These are phyloP conservation scores for Candida verbasci DNA, from an alignment of 805 yeast genomes.

Conservation along the genomic window DNA sequence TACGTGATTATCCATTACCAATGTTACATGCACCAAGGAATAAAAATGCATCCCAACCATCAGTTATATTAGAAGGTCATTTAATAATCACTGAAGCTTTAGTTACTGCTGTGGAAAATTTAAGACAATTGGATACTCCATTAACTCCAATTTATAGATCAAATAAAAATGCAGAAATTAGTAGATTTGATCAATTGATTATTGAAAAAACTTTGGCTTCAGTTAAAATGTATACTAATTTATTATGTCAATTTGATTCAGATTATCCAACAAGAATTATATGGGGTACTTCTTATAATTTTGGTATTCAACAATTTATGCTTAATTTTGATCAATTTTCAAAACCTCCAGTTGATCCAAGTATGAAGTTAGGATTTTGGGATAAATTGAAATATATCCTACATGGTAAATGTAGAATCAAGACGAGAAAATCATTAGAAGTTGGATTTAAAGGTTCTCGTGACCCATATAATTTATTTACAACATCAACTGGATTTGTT, in stretches of 20 bases:
- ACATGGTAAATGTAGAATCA: conserved; percentile 64
- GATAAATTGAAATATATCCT: conserved; percentile 74
- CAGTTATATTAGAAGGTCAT: conserved; percentile 50
- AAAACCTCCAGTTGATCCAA: conserved; percentile 86
- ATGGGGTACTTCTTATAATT: conserved; percentile 84
- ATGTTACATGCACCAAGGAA: conserved; percentile 63
- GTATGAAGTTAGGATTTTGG: conserved; percentile 86
- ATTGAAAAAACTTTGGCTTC: conserved; percentile 76
- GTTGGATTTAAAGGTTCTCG: conserved; percentile 69
- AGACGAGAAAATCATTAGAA: conserved; percentile 45
- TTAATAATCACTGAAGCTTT: conserved; percentile 66
- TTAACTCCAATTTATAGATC: conserved; percentile 7
- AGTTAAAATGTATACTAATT: conserved; percentile 64
- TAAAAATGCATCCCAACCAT: conserved; percentile 14
- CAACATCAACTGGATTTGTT: conserved; percentile 69
- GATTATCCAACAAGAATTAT: conserved; percentile 58
- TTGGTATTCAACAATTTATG: conserved; percentile 79
- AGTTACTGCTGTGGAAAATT: conserved; percentile 43
- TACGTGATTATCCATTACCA: conserved; percentile 87
- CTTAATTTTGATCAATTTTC: conserved; percentile 75
- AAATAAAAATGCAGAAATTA: too few relatives aligned
- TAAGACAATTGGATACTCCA: conserved; percentile 61
- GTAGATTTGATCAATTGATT: conserved; percentile 46
- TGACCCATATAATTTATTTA: conserved; percentile 72
- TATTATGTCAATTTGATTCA: conserved; percentile 53